Evolutionary conservation across 2,329 filamentous ascomycete genomes (phyloP), one percentile per base, ranked within the genome.

Genomic region (Aspergillus latus): DNA sequence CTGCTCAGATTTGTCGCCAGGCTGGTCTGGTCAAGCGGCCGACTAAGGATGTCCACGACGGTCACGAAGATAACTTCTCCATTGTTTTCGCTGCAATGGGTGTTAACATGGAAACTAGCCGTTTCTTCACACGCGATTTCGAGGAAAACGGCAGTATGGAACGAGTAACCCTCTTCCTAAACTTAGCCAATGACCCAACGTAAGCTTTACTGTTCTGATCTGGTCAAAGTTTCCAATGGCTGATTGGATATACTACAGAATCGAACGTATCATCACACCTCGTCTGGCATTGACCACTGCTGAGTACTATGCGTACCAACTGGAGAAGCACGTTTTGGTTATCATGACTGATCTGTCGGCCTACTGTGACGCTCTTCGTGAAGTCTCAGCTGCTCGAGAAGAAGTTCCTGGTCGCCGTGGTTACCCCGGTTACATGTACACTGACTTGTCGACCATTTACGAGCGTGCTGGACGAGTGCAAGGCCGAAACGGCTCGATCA

Each of bases 341-440:
- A 99, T 99, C 77, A 87, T 99, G 73, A 99, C 95, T 53, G 94
- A 99, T 84, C 80, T 99, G 67, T 94, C 94, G 1, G 92, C 94
- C 49, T 99, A 99, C 84, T 99, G 95, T 76, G 94, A 99, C 77
- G 95, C 94, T 64, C 88, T 99, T 64, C 94, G 94, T 85, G 94
- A 99, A 79, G 94, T 99, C 49, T 99, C 94, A 11, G 93, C 94
- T 53, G 94, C 94, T 52, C 87, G 94, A 80, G 94, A 99, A 84
- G 94, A 99, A 87, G 94, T 99, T 43, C 94, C 94, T 40, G 94
- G 94, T 83, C 93, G 94, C 76, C 93, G 94, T 87, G 94, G 94
- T 84, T 99, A 94, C 82, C 94, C 94, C 52, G 94, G 94, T 90
- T 99, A 99, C 84, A 99, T 99, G 94, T 99, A 99, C 83, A 99